phyloP scores from a whole-genome alignment of 1,284 basidiomycete species.

The Cutaneotrichosporon daszewskae region DNA sequence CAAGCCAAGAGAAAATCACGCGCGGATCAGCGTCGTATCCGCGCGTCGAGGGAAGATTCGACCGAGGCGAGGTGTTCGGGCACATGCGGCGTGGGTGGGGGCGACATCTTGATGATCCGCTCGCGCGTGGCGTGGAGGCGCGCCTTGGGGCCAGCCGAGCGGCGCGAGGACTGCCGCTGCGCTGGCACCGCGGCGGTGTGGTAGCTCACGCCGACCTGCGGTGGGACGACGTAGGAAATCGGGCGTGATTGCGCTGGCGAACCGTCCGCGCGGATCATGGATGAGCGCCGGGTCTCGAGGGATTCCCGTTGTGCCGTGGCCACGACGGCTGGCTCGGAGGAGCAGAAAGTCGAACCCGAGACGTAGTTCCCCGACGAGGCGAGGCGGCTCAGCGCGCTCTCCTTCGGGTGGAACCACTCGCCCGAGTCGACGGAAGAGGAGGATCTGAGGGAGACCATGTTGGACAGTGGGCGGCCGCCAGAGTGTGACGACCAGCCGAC shows the following conservation, averaged over 20 bases:
- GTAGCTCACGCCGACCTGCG: not conserved
- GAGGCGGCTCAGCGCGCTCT: not conserved
- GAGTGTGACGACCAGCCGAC: conserved; percentile 2
- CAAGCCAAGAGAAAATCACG: no score
- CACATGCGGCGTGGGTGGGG: not conserved
- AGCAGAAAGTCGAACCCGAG: not conserved
- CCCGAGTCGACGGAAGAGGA: not conserved
- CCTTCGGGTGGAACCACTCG: conserved; percentile 2
- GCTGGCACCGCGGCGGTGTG: not conserved
- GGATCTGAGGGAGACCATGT: not conserved
- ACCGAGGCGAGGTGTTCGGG: not conserved
- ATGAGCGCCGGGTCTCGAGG: conserved; percentile 34
- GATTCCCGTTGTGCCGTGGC: conserved; percentile 36
- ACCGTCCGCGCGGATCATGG: conserved; percentile 11
- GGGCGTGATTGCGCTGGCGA: conserved; percentile 13
- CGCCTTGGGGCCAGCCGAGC: conserved; percentile 1
- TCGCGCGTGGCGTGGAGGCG: conserved; percentile 11
- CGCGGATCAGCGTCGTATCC: no score
- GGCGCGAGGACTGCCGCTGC: conserved; percentile 5
- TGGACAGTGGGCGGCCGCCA: not conserved
- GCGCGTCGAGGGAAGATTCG: no score
- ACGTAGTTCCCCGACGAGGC: not conserved
- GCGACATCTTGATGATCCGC: conserved; percentile 3
- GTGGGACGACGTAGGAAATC: not conserved
- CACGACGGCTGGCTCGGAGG: conserved; percentile 31